Evolutionary conservation across 1,284 basidiomycete species (phyloP), one percentile per base, ranked within the genome.

Genomic region (Cutaneotrichosporon sp.): DNA sequence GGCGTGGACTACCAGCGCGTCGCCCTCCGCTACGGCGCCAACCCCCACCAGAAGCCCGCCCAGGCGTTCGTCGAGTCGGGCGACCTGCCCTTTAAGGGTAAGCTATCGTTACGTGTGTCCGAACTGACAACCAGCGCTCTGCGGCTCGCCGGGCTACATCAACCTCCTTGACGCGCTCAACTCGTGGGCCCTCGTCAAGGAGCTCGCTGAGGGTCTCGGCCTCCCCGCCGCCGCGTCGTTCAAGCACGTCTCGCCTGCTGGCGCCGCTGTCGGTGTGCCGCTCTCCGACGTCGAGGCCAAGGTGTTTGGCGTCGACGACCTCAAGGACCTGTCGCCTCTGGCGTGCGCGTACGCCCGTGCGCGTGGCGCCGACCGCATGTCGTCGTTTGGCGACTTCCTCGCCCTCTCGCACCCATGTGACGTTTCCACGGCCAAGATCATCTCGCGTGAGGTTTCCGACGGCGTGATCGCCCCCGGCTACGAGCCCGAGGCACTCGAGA

Each of bases 231-330:
- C 94, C 15, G 92, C 94, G 4, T 97, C 93, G 1, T 99, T 98
- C 85, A 99, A 99, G 80, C 94, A 99, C 74, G 96, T 98, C 56
- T 97, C 93, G 18, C 94, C 94, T 12, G 94, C 94, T 1, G 94
- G 94, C 58, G 93, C 90, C 9, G 94, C 94, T 37, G 88, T 96
- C 26, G 92, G 92, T 41, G 72, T 93, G 43, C 85, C 86, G 61
- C 81, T 99, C 37, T 81, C 84, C 62, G 86, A 90, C 22, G 81
- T 81, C 0, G 93, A 97, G 77, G 90, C 92, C 73, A 85, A 90
- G 68, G 93, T 97, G 0, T 98, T 94, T 67, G 94, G 92, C 14
- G 94, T 97, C 2, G 92, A 97, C 51, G 94, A 97, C 69, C 79
- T 97, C 54, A 86, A 89, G 69, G 81, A 86, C 41, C 79, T 99